phyloP scores from a whole-genome alignment of 73 alveolate species.

The Tetrahymena elliotti region DNA sequence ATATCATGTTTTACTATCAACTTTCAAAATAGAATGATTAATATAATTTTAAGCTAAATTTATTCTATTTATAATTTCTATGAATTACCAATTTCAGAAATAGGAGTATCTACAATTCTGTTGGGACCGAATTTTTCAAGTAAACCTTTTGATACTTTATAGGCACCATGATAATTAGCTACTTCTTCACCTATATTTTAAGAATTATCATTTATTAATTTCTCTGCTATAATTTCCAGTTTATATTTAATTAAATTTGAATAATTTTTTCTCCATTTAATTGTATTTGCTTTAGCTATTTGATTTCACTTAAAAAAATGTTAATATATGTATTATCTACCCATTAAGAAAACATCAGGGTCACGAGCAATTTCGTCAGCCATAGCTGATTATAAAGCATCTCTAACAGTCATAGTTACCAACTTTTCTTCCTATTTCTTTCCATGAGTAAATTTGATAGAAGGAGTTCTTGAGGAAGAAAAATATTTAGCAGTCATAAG shows the following conservation, averaged over 20 bases:
- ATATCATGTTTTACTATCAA: not conserved
- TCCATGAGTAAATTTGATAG: not conserved
- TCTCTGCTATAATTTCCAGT: not conserved
- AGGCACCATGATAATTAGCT: conserved; percentile 84
- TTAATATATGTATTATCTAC: not conserved
- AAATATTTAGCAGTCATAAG: not conserved
- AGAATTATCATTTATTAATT: not conserved
- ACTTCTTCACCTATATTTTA: conserved; percentile 79
- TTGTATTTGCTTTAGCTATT: not conserved
- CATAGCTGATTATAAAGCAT: not conserved
- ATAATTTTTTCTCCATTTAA: no score
- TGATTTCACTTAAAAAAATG: not conserved
- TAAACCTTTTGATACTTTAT: conserved; percentile 87
- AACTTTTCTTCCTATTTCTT: not conserved
- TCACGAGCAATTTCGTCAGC: conserved; percentile 82
- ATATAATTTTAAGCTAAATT: no score
- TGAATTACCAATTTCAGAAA: conserved; percentile 51
- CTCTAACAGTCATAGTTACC: conserved; percentile 65
- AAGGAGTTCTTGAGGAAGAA: not conserved
- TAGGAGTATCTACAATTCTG: conserved; percentile 83
- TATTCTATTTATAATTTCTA: not conserved
- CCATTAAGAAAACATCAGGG: conserved; percentile 65
- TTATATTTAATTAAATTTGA: not conserved
- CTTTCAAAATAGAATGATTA: no score
- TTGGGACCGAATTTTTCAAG: conserved; percentile 61